Evolutionary conservation across 2,329 filamentous ascomycete species (phyloP).

Genomic region (Lecanicillium sp.): DNA sequence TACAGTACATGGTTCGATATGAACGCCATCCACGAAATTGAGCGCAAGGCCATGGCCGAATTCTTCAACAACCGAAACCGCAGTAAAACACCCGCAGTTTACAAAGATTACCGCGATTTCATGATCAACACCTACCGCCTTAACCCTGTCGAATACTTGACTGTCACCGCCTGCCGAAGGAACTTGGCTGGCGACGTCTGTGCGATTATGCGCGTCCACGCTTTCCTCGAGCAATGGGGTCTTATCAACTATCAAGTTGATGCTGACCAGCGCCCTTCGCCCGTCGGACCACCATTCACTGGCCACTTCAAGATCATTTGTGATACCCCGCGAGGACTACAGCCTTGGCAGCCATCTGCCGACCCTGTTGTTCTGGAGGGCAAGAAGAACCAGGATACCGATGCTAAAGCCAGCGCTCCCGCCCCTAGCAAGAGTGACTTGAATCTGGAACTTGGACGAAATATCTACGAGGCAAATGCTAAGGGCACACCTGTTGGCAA

Average conservation of each 20-base stretch:
- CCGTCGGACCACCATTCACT: constrained; percentile 92
- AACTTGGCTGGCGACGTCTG: constrained; percentile 97
- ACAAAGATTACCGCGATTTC: constrained; percentile 98
- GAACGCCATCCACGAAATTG: constrained; percentile 81
- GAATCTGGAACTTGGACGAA: constrained; percentile 87
- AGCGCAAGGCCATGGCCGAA: constrained; percentile 90
- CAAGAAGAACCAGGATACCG: constrained; percentile 57
- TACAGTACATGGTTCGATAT: constrained; percentile 99
- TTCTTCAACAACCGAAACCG: constrained; percentile 98
- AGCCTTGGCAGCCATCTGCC: constrained; percentile 87
- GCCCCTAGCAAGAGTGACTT: constrained; percentile 67
- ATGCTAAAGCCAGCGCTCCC: constrained; percentile 59
- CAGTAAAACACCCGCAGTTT: constrained; percentile 94
- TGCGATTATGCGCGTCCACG: constrained; percentile 97
- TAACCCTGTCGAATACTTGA: constrained; percentile 92
- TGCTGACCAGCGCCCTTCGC: constrained; percentile 87
- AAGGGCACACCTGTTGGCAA: constrained; percentile 67
- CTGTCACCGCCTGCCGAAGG: constrained; percentile 88
- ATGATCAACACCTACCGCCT: constrained; percentile 99
- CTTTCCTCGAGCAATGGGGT: constrained; percentile 97
- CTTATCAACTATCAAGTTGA: constrained; percentile 99
- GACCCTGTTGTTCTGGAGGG: constrained; percentile 59
- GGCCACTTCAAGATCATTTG: constrained; percentile 95
- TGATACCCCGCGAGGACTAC: constrained; percentile 88
- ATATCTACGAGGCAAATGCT: constrained; percentile 88